Conservation (phyloP, 1,139 yeast species). For the Yamadazyma atmosphaerica region DNA sequence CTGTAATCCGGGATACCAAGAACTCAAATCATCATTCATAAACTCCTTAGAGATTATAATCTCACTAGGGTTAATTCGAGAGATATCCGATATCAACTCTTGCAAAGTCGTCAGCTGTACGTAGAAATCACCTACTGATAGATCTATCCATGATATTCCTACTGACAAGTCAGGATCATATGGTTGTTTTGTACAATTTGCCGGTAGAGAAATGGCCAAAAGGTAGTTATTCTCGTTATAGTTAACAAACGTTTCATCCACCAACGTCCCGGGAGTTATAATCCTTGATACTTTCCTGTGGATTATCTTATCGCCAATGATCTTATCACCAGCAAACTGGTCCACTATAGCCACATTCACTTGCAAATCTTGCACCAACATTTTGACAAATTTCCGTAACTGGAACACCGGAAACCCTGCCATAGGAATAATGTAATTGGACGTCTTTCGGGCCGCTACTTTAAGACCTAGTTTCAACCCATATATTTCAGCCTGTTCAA, state of each 20-base stretch:
- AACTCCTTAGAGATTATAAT: slow-evolving; percentile 49
- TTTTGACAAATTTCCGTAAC: slow-evolving; percentile 69
- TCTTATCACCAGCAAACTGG: slow-evolving; percentile 45
- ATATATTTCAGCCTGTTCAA: slow-evolving; percentile 77
- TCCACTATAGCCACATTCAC: slow-evolving; percentile 80
- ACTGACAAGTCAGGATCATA: slow-evolving; percentile 51
- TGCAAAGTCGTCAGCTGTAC: slow-evolving; percentile 61
- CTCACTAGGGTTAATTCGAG: slow-evolving; percentile 70
- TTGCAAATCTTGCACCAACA: slow-evolving; percentile 67
- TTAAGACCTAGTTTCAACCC: slow-evolving; percentile 70
- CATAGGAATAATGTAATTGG: slow-evolving; percentile 63
- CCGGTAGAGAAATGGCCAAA: slow-evolving; percentile 62
- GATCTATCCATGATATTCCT: slow-evolving; percentile 88
- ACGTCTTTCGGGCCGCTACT: slow-evolving; percentile 42
- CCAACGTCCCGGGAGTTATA: slow-evolving; percentile 89
- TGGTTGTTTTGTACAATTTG: slow-evolving; percentile 39
- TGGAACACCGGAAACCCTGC: slow-evolving; percentile 86
- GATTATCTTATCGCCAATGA: slow-evolving; percentile 34
- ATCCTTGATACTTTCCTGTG: slow-evolving; percentile 76
- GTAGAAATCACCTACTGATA: slow-evolving; percentile 77
- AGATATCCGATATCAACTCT: slow-evolving; percentile 58
- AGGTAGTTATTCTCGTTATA: slow-evolving; percentile 70
- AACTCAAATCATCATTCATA: slow-evolving; percentile 32
- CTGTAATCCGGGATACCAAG: slow-evolving; percentile 61
- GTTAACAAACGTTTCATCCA: slow-evolving; percentile 83